phyloP scores from a whole-genome alignment of 768 basidiomycete species.

The Leccinellum rugosiceps region DNA sequence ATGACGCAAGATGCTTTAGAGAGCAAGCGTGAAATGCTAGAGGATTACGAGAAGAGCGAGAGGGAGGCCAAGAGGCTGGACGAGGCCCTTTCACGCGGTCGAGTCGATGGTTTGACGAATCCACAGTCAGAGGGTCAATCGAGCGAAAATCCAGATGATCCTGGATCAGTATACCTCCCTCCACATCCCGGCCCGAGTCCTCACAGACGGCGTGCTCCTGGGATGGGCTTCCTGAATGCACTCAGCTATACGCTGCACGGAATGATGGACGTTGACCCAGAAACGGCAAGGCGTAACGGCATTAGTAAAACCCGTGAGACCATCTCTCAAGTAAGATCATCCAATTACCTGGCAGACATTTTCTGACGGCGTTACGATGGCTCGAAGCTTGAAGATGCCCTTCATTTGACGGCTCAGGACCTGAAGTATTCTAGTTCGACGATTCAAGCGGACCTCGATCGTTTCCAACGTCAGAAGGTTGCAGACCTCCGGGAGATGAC shows the following conservation, averaged over 20 bases:
- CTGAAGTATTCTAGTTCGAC: conserved; percentile 95
- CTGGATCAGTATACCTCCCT: conserved; percentile 55
- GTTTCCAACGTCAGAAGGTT: conserved; percentile 98
- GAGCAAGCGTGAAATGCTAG: conserved; percentile 76
- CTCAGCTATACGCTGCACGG: conserved; percentile 93
- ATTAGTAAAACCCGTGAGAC: conserved; percentile 94
- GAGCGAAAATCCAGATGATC: conserved; percentile 37
- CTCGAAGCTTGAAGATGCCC: conserved; percentile 86
- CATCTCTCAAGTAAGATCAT: conserved; percentile 78
- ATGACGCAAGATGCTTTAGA: conserved; percentile 93
- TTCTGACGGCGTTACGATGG: conserved; percentile 17
- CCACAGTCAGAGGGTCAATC: conserved; percentile 31
- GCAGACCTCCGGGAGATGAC: conserved; percentile 94
- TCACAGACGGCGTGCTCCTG: conserved; percentile 58
- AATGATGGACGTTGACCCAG: conserved; percentile 99
- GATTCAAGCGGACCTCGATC: conserved; percentile 95
- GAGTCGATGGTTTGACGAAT: conserved; percentile 28
- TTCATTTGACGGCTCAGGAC: conserved; percentile 90
- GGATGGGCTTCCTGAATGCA: conserved; percentile 86
- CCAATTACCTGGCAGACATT: conserved; percentile 4
- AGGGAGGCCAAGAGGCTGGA: conserved; percentile 86
- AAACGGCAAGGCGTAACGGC: conserved; percentile 87
- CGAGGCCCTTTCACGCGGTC: conserved; percentile 73
- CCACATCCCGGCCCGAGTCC: conserved; percentile 81
- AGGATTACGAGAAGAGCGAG: conserved; percentile 91